phyloP scores from a whole-genome alignment of 805 yeast species.

The Metschnikowia hibisci region DNA sequence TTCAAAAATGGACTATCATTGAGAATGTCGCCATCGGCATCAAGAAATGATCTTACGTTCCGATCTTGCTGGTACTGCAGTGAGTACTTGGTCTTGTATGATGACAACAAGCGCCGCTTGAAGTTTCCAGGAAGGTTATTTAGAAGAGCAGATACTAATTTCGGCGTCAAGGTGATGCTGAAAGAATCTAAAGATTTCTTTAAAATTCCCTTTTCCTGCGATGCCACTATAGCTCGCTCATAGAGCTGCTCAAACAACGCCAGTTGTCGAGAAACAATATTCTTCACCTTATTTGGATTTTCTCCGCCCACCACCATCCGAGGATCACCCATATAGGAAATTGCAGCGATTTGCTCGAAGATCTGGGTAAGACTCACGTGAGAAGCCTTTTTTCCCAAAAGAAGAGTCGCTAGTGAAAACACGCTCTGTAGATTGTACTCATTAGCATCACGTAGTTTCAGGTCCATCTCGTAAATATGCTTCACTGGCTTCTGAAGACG shows the following conservation, averaged over 20 bases:
- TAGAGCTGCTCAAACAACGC: slow-evolving; percentile 67
- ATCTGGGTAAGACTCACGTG: slow-evolving; percentile 28
- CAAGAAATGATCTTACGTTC: background rate
- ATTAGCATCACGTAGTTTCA: slow-evolving; percentile 55
- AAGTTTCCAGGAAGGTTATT: slow-evolving; percentile 12
- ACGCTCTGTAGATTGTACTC: slow-evolving; percentile 78
- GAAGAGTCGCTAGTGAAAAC: slow-evolving; percentile 59
- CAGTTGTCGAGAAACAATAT: slow-evolving; percentile 79
- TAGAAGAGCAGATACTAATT: slow-evolving; percentile 6
- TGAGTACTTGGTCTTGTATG: slow-evolving; percentile 9
- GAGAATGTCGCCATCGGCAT: background rate
- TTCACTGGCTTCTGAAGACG: slow-evolving; percentile 92
- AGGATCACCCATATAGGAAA: slow-evolving; percentile 89
- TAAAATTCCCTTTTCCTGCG: slow-evolving; percentile 4
- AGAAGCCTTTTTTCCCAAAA: slow-evolving; percentile 52
- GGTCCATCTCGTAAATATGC: slow-evolving; percentile 55
- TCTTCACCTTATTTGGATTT: slow-evolving; percentile 81
- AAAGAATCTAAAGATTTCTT: background rate
- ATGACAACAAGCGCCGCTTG: slow-evolving; percentile 7
- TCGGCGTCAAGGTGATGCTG: background rate
- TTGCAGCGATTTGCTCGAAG: slow-evolving; percentile 69
- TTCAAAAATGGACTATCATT: slow-evolving; percentile 25
- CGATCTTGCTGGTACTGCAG: background rate
- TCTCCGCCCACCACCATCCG: slow-evolving; percentile 86
- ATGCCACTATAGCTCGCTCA: slow-evolving; percentile 49